Percentiles rank a stretch among this genome's conserved stretches.
Conservation (phyloP, 2,329 filamentous ascomycete species). For the Myriangium duriaei region DNA sequence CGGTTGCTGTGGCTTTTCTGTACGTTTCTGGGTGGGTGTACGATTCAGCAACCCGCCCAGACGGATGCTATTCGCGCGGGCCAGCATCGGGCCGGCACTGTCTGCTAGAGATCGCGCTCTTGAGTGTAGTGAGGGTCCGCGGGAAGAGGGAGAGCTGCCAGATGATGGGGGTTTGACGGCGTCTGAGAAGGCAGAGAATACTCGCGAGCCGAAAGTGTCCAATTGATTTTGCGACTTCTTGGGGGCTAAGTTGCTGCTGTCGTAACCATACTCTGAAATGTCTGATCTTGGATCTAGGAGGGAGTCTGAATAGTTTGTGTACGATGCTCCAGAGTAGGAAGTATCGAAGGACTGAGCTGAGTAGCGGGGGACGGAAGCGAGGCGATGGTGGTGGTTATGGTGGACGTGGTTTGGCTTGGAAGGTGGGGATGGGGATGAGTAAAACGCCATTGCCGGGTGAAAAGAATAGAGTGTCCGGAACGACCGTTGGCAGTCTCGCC, state of each 20-base stretch:
- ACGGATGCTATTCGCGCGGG: constrained; percentile 9
- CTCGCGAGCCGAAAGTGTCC: constrained; percentile 11
- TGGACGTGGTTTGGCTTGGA: constrained; percentile 6
- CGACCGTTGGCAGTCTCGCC: neutral
- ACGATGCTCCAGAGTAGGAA: constrained; percentile 1
- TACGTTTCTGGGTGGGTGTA: constrained; percentile 5
- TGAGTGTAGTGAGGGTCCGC: constrained; percentile 10
- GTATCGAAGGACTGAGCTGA: constrained; percentile 8
- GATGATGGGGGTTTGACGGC: constrained; percentile 10
- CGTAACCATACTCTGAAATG: constrained; percentile 9
- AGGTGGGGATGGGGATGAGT: constrained; percentile 3
- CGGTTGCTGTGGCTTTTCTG: constrained; percentile 4
- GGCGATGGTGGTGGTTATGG: neutral
- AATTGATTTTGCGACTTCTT: neutral
- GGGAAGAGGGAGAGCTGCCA: constrained; percentile 9
- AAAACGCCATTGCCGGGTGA: constrained; percentile 7
- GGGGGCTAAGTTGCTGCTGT: constrained; percentile 5
- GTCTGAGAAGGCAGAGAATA: constrained; percentile 12
- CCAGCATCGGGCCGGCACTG: constrained; percentile 8
- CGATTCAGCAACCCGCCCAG: constrained; percentile 10
- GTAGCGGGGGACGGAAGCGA: constrained; percentile 5
- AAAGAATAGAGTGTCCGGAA: neutral
- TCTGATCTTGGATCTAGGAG: constrained; percentile 1
- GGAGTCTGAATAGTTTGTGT: constrained; percentile 9
- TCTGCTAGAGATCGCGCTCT: constrained; percentile 10